Base-by-base conservation (phyloP, 2,329 filamentous ascomycete species). In the Fusarium chuoi region DNA sequence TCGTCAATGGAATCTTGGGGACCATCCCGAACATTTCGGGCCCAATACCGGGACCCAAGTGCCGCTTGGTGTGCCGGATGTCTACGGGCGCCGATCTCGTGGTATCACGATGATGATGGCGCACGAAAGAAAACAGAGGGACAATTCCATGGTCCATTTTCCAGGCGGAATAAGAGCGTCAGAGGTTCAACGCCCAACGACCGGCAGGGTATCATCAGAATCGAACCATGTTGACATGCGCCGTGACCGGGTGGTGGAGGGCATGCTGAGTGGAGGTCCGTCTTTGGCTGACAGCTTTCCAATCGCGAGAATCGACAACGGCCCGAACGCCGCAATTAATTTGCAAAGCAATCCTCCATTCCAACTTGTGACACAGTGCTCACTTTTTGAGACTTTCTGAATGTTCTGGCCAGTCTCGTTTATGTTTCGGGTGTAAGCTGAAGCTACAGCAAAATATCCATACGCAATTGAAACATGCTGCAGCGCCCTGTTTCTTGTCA, bases 211-310 rank as follows among this genome's bases (percentile, higher is more conserved):
- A 70, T 60, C 65, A 70, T 65, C 42, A 58, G 46, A 65, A 70
- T 70, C 67, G 67, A 70, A 70, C 65, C 67, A 70, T 70, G 51
- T 70, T 65, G 59, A 49, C 52, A 70, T 70, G 59, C 67, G 59
- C 65, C 59, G 66, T 65, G 67, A 66, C 60, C 33, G 33, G 60
- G 61, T 70, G 66, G 60, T 58, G 65, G 63, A 68, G 63, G 63
- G 62, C 15, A 51, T 48, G 36, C 22, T 61, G 55, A 68, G 56
- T 58, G 69, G 68, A 68, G 68, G 70, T 48, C 36, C 20, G 36
- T 65, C 65, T 70, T 67, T 61, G 42, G 70, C 59, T 73, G 70
- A 57, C 60, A 59, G 42, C 26, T 45, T 49, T 65, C 44, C 36
- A 36, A 39, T 39, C 41, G 44, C 26, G 54, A 71, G 57, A 30